These are phyloP conservation scores for Ophiostoma novo-ulmi DNA, from an alignment of 2,329 filamentous ascomycete species.

Conservation along the genomic window DNA sequence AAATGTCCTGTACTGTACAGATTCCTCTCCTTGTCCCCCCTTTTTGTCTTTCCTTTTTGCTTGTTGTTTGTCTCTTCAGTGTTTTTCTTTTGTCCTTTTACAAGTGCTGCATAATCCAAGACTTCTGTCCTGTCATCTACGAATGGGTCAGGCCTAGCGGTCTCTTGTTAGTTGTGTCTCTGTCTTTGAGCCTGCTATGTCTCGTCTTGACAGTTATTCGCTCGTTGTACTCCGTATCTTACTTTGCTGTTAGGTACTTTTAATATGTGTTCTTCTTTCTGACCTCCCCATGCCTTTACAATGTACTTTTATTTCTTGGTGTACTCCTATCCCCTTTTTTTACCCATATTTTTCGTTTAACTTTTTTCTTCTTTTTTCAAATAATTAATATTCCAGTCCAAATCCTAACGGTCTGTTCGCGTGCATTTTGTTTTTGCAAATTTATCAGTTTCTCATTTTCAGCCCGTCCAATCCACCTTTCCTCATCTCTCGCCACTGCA, in stretches of 20 bases:
- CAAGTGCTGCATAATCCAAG: constrained; percentile 2
- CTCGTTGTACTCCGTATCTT: background rate
- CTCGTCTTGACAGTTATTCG: constrained; percentile 1
- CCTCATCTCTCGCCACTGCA: background rate
- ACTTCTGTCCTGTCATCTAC: background rate
- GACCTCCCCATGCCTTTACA: background rate
- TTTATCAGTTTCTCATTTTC: background rate
- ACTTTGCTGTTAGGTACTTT: background rate
- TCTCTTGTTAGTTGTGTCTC: background rate
- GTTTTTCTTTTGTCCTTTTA: background rate
- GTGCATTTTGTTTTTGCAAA: background rate
- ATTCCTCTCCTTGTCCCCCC: background rate
- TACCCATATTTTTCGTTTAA: background rate
- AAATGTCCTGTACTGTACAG: background rate
- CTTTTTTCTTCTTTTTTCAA: background rate
- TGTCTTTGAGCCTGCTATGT: constrained; percentile 1
- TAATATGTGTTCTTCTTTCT: background rate
- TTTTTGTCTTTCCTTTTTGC: background rate
- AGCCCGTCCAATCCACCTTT: background rate
- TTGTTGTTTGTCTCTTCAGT: background rate
- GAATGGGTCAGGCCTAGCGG: background rate
- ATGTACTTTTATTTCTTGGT: background rate
- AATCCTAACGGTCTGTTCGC: background rate
- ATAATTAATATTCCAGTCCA: background rate
- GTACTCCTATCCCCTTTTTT: background rate